phyloP scores from a whole-genome alignment of 495 filamentous ascomycete genomes.

The Aspergillus sclerotiicarbonarius region DNA sequence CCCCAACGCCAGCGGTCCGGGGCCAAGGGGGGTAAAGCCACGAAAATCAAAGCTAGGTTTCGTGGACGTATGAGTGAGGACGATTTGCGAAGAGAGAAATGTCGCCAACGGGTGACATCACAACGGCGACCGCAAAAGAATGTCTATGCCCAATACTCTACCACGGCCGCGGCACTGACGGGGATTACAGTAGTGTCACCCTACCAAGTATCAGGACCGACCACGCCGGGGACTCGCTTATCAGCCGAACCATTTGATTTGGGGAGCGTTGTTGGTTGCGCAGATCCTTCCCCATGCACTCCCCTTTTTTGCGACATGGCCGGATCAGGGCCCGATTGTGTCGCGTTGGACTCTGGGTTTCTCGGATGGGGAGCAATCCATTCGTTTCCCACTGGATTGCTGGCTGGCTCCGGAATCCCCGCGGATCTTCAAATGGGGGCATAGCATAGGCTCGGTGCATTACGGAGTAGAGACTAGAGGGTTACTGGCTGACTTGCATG shows the following conservation, averaged over 20 bases:
- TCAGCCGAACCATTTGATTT: constrained; percentile 23
- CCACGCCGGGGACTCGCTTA: constrained; percentile 17
- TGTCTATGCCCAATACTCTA: constrained; percentile 20
- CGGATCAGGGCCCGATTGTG: constrained; percentile 19
- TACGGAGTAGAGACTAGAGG: not conserved
- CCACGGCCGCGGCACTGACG: constrained; percentile 5
- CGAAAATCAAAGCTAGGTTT: constrained; percentile 33
- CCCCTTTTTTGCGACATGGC: constrained; percentile 26
- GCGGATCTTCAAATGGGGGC: constrained; percentile 24
- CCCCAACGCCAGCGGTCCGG: constrained; percentile 54
- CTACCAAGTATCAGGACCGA: constrained; percentile 16
- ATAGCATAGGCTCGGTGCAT: constrained; percentile 7
- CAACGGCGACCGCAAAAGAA: constrained; percentile 15
- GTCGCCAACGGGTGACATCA: constrained; percentile 16
- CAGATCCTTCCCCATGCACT: constrained; percentile 24
- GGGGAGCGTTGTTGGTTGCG: constrained; percentile 27
- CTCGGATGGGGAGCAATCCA: constrained; percentile 24
- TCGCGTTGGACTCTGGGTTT: constrained; percentile 20
- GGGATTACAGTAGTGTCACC: constrained; percentile 8
- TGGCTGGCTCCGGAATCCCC: constrained; percentile 17
- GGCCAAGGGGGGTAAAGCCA: constrained; percentile 54
- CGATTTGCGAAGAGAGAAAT: constrained; percentile 25
- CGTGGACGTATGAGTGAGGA: constrained; percentile 20
- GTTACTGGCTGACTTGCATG: constrained; percentile 11
- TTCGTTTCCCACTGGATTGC: constrained; percentile 17